Base-by-base conservation (phyloP, 2,329 filamentous ascomycete species). In the Diaporthe ilicicola region DNA sequence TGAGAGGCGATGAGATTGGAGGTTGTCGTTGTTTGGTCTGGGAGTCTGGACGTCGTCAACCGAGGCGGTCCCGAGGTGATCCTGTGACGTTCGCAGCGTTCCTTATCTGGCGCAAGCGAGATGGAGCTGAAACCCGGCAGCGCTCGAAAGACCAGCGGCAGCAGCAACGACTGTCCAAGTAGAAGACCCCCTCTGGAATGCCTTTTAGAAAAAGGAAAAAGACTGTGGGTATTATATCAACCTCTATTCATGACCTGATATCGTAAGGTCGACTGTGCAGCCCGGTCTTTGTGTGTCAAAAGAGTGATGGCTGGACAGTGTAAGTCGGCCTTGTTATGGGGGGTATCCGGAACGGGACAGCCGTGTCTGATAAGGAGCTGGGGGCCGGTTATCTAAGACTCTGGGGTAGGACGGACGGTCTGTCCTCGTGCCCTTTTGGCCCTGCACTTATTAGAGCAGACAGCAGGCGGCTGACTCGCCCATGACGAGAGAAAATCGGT, bases 181-280 rank as follows among this genome's bases (percentile, higher is more conserved):
- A 44, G 27, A 53, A 13, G 22, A 44, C 48, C 50, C 39, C 22
- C 29, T 15, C 29, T n/a, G n/a, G n/a, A 37, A 44, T 10, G 32
- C 15, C 13, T 17, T 50, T 34, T 34, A 19, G 48, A 17, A 32
- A 7, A 10, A 9, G 24, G 5, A 62, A 12, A 62, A n/a, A 17
- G 29, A 53, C 12, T 13, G 50, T 19, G 32, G 51, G 48, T 7
- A 24, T 15, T 37, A 19, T 4, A 13, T 32, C 29, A 64, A 29
- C 13, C 15, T 50, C 53, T 73, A 72, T 73, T 72, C 65, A 69
- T n/a, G 66, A 67, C 69, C 70, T 46, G 53, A 72, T 59, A 22
- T 13, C 46, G 66, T 56, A 67, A 70, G 8, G 59, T 56, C 13
- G 39, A 50, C 37, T 62, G 37, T 64, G 67, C 48, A 29, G 61